Base-by-base conservation (phyloP, 192 early-diverging fungal species). In the Backusella tarrabulga region DNA sequence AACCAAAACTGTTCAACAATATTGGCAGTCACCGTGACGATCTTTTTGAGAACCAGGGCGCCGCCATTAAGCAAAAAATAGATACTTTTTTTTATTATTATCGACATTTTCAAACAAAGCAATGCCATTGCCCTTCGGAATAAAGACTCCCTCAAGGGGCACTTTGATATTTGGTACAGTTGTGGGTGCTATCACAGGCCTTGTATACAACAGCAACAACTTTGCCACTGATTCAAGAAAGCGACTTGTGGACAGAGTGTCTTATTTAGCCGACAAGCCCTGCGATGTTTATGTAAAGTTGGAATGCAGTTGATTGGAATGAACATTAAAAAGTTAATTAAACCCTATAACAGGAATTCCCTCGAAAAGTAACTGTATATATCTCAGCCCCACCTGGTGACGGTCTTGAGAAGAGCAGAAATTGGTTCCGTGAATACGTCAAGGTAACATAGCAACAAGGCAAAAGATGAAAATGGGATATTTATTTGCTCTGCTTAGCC, bases 351-450 rank as follows among this genome's bases (percentile, higher is more conserved):
- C 29, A 75, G 63, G 60, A 68, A 67, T 32, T 46, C 38, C 85
- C 85, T 72, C 76, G 83, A 19, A 86, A 86, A 77, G 78, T 86
- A 7, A 72, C 73, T 23, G 81, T 86, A 36, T 86, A 82, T 68
- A 74, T 86, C 14, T 17, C 83, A 5, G 78, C 83, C 2, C 85
- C 85, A 54, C 85, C 85, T 11, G 85, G 85, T 12, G 85, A 86
- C 69, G 71, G 80, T 15, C 42, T 86, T 14, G 83, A 86, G 46
- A 86, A 86, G 76, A 86, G 83, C 67, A 77, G 85, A 40, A 56
- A 76, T 11, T 86, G 79, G 79, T 86, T 86, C 38, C 66, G 80
- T 32, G 78, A 82, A 41, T 86, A 84, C 68, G 80, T 86, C 60
- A 86, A 86, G 78, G 84, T 85, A 82, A 76, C 23, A 38, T 12